phyloP scores from a whole-genome alignment of 805 yeast genomes.

The Naumovozyma castellii region DNA sequence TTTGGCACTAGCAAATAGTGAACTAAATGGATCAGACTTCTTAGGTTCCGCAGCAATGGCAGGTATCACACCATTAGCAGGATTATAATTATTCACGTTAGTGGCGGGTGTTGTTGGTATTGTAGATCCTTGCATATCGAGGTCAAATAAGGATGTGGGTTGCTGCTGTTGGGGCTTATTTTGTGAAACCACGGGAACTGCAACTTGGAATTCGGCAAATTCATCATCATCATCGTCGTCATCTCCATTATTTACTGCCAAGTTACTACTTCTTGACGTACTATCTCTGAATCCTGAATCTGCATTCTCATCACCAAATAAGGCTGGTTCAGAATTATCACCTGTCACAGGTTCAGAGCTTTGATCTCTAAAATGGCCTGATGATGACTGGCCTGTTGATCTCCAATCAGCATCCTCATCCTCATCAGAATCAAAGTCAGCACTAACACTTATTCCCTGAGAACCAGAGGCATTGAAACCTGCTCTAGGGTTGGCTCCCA shows the following conservation, averaged over 20 bases:
- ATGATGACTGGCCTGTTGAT: conserved; percentile 6
- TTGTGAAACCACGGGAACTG: conserved; percentile 38
- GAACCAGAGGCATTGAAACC: conserved; percentile 18
- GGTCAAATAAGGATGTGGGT: conserved; percentile 27
- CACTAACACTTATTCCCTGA: conserved; percentile 29
- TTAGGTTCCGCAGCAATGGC: conserved; percentile 34
- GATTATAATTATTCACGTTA: conserved; percentile 7
- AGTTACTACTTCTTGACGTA: too few relatives aligned
- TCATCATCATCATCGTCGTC: conserved; percentile 31
- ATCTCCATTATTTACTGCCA: too few relatives aligned
- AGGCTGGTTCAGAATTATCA: background rate
- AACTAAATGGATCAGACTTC: conserved; percentile 61
- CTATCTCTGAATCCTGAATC: background rate
- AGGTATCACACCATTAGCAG: conserved; percentile 15
- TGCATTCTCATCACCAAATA: background rate
- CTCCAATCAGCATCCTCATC: conserved; percentile 30
- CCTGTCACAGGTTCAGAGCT: background rate
- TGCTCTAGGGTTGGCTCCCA: conserved; percentile 20
- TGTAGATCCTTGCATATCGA: conserved; percentile 23
- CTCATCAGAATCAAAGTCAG: conserved; percentile 38
- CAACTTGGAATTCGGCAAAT: conserved; percentile 71
- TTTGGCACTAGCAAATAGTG: conserved; percentile 59
- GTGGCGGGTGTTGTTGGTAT: conserved; percentile 14
- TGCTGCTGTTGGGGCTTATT: conserved; percentile 1
- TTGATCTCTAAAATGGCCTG: background rate